These are phyloP conservation scores for Persicaria maculosa DNA, from an alignment of 148 eudicot genomes.

Conservation along the genomic window DNA sequence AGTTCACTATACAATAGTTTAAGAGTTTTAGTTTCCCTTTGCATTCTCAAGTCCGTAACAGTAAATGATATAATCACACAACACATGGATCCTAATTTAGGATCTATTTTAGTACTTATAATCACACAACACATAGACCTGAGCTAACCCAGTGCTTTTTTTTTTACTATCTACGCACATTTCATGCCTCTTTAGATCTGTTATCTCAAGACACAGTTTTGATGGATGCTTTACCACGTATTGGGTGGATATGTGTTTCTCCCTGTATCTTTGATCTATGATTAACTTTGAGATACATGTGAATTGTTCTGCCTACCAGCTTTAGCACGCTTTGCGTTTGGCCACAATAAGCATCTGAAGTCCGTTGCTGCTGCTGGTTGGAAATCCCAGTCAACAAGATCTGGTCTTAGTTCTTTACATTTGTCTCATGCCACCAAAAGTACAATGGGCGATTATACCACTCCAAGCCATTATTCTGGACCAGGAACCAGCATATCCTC, in stretches of 20 bases:
- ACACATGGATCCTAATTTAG: not conserved
- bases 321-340: constrained; percentile 87
- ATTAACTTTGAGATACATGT: not conserved
- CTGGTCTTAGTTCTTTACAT: constrained; percentile 58
- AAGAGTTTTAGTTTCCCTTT: not conserved
- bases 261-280: not conserved
- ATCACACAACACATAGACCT: constrained; percentile 2
- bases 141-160: not conserved
- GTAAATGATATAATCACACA: not conserved
- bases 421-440: constrained; percentile 56
- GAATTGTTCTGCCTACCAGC: constrained; percentile 42
- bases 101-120: not conserved
- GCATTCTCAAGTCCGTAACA: not conserved
- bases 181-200: not conserved
- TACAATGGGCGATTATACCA: constrained; percentile 60
- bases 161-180: not conserved
- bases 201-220: not conserved
- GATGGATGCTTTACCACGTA: not conserved
- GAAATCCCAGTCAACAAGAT: constrained; percentile 61
- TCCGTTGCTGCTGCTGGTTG: constrained; percentile 71
- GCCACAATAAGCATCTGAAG: constrained; percentile 87
- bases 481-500: constrained; percentile 60
- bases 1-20: too few relatives aligned
- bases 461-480: constrained; percentile 41
- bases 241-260: not conserved